phyloP scores from a whole-genome alignment of 345 rosid species.

The Eucalyptus dawsonii region DNA sequence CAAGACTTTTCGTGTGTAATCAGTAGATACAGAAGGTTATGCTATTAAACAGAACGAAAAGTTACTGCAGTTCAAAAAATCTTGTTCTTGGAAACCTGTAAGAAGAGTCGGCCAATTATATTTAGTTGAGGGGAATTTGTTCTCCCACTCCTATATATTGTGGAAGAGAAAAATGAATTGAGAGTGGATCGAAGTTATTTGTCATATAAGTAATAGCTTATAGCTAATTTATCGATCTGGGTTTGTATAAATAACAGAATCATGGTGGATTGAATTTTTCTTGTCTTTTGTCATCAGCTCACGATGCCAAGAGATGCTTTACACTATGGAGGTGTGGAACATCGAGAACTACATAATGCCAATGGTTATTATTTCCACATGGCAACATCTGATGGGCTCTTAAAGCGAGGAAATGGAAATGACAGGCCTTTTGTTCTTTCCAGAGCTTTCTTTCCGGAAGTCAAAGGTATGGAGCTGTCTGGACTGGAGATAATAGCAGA shows the following conservation, averaged over 20 bases:
- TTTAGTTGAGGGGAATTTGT: neutral
- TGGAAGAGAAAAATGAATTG: neutral
- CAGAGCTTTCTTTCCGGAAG: constrained; percentile 91
- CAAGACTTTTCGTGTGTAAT: neutral
- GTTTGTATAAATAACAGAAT: neutral
- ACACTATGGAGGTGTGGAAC: constrained; percentile 76
- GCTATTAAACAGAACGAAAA: neutral
- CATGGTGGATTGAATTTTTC: neutral
- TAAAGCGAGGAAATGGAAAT: constrained; percentile 79
- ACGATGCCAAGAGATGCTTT: constrained; percentile 97
- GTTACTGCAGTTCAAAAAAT: neutral
- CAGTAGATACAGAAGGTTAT: neutral
- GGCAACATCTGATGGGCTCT: constrained; percentile 96
- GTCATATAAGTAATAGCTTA: neutral
- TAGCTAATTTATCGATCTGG: neutral
- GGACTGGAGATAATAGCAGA: constrained; percentile 99
- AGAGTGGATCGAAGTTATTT: neutral
- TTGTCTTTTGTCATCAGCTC: constrained; percentile 26
- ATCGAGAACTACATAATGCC: constrained; percentile 90
- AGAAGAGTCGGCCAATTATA: neutral
- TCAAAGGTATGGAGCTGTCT: constrained; percentile 92
- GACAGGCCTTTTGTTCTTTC: constrained; percentile 96
- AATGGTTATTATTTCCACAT: constrained; percentile 93
- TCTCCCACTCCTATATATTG: neutral
- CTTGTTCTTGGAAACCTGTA: neutral